Percentiles rank a stretch among this genome's conserved stretches.
These are phyloP conservation scores for Aspergillus jensenii DNA, from an alignment of 2,329 filamentous ascomycete species.

Conservation along the genomic window DNA sequence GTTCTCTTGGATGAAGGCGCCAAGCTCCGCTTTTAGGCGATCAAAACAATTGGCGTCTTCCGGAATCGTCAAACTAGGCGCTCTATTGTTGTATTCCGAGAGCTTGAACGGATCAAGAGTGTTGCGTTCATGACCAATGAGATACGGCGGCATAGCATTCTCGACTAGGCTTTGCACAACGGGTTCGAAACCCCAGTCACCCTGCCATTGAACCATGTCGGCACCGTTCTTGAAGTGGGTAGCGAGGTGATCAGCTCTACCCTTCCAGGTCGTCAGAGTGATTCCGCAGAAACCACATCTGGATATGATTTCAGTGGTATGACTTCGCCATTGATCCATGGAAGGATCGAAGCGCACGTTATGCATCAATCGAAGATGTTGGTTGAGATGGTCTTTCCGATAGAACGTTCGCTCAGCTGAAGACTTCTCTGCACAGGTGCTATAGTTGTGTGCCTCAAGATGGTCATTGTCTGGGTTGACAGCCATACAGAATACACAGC, in stretches of 20 bases:
- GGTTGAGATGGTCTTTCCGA: slow-evolving; percentile 62
- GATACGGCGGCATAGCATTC: slow-evolving; percentile 40
- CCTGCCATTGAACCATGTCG: slow-evolving; percentile 39
- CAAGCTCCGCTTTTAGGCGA: slow-evolving; percentile 42
- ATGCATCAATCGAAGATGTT: slow-evolving; percentile 62
- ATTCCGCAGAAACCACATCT: slow-evolving; percentile 46
- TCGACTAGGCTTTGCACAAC: slow-evolving; percentile 37
- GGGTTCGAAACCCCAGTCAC: slow-evolving; percentile 42
- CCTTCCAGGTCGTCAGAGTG: slow-evolving; percentile 45
- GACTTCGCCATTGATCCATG: slow-evolving; percentile 62
- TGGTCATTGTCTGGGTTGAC: slow-evolving; percentile 56
- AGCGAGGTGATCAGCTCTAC: slow-evolving; percentile 39
- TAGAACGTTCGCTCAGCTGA: slow-evolving; percentile 61
- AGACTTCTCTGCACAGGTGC: slow-evolving; percentile 60
- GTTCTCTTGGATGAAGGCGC: slow-evolving; percentile 38
- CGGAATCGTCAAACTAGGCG: slow-evolving; percentile 25
- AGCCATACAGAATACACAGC: slow-evolving; percentile 60
- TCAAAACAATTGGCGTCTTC: slow-evolving; percentile 43
- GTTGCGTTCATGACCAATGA: slow-evolving; percentile 36
- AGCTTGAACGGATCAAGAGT: slow-evolving; percentile 35
- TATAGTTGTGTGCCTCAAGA: slow-evolving; percentile 60
- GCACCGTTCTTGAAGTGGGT: slow-evolving; percentile 39
- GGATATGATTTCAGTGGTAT: slow-evolving; percentile 54
- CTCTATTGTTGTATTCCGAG: slow-evolving; percentile 17
- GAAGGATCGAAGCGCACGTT: slow-evolving; percentile 53